Evolutionary conservation across 1,284 basidiomycete species (phyloP), one percentile per base, ranked within the genome.

Genomic region (Meira nashicola): DNA sequence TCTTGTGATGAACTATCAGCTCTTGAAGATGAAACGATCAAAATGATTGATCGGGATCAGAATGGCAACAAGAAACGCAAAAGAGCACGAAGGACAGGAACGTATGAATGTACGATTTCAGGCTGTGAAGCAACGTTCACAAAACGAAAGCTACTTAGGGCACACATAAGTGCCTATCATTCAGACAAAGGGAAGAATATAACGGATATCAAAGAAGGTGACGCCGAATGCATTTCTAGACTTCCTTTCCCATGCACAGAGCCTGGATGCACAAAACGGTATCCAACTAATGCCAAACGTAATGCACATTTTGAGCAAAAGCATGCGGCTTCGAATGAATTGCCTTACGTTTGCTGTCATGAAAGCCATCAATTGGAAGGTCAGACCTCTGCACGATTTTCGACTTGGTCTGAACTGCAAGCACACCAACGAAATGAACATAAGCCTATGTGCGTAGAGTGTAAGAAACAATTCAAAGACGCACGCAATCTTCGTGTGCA

Each of bases 391-490:
- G 37, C 38, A 17, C 37, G 19, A 14, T 53, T 53, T 33, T 14
- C 50, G 2, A 53, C 50, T 11, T 53, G 50, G 50, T 23, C 28
- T 17, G 50, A 53, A 6, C 14, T 53, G 37, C 50, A 53, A 41
- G 38, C 12, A 12, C 50, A 53, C 15, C 50, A 53, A 25, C 50
- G 50, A 5, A 41, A 53, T 12, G 28, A n/a, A 5, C 50, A 53
- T 41, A 17, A 17, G 28, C 50, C 50, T 37, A 39, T 19, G 14
- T 53, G 50, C 50, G n/a, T 33, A 5, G 23, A 19, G 11, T 53
- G 50, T 23, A 39, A 39, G 14, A n/a, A 28, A 4, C 40, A 28
- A 19, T 39, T 53, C 28, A 19, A n/a, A n/a, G 37, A 53, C n/a
- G 12, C 50, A 21, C 50, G 28, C n/a, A 48, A 48, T 38, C 50